Base-by-base conservation (phyloP, 1,139 yeast species). In the Suhomyces ambrosiae region DNA sequence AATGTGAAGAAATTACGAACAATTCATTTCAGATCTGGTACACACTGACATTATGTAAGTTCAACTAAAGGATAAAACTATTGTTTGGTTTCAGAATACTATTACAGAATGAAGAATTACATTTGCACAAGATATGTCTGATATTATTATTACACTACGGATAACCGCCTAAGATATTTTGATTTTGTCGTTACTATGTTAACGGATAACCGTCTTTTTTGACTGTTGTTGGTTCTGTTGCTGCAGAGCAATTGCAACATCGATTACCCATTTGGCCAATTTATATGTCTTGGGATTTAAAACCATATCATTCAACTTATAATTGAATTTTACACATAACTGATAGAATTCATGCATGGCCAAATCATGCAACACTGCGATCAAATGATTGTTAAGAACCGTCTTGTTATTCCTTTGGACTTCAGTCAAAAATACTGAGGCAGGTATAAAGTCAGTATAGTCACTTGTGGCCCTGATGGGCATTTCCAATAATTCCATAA, bases 241-340 rank as follows among this genome's bases (percentile, higher is more conserved):
- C 49, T 71, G 76, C 47, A 72, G 74, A 31, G 79, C 80, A 37
- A 78, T 67, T n/a, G 82, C 83, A 30, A 74, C 75, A 49, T 82
- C 88, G 38, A 82, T 71, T 14, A 83, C 84, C 81, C 86, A 78
- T 52, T 81, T 81, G 17, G 88, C 87, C 47, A 83, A 65, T 47
- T 77, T 78, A 49, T 79, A 79, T 9, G 83, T 84, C 39, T 79
- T 76, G 6, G 82, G 77, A 40, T 77, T 73, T 35, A 84, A 63
- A 23, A 78, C 71, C 46, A 83, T 72, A 49, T 82, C 89, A 53
- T 80, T 80, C 46, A 84, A 61, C 38, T 79, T 70, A 36, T 70
- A 74, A 53, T 82, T 82, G 54, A 80, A 83, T 47, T 75, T 74
- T 33, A 82, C 61, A 32, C 86, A 82, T 30, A 83, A 68, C 44